Percentiles rank a stretch among this genome's conserved stretches.
phyloP scores from a whole-genome alignment of 129 eudicot genomes.

The Flaveria sonorensis region DNA sequence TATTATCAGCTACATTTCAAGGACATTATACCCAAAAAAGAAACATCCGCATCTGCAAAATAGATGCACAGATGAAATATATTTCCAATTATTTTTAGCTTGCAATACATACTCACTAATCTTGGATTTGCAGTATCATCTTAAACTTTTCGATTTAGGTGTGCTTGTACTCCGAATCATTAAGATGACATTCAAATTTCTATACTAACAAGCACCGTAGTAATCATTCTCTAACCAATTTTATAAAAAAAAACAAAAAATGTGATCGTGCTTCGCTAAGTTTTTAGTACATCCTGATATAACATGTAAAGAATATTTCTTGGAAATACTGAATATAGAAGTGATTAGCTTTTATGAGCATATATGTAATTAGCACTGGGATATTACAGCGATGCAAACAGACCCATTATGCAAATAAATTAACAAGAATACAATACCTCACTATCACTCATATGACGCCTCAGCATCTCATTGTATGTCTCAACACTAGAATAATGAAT shows the following conservation, averaged over 20 bases:
- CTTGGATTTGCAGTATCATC: slow-evolving; percentile 7
- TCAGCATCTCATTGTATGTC: slow-evolving; percentile 93
- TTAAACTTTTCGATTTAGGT: slow-evolving; percentile 13
- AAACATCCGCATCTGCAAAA: not conserved
- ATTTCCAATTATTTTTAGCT: not conserved
- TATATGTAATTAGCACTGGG: slow-evolving; percentile 14
- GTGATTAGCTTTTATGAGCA: not conserved
- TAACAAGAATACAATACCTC: slow-evolving; percentile 57
- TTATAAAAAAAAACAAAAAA: not conserved
- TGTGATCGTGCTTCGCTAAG: not conserved
- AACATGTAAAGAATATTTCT: not conserved
- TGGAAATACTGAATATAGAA: not conserved
- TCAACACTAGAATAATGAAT: slow-evolving; percentile 99
- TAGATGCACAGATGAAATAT: not conserved
- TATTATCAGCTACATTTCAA: not conserved
- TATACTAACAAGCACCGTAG: slow-evolving; percentile 5
- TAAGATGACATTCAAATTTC: not conserved
- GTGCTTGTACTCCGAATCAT: not conserved
- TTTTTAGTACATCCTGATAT: not conserved
- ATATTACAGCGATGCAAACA: slow-evolving; percentile 4
- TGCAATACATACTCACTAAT: not conserved
- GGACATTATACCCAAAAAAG: not conserved
- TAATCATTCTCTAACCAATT: not conserved
- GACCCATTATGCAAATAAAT: slow-evolving; percentile 11
- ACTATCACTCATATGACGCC: slow-evolving; percentile 92